These are phyloP conservation scores for Murraya koenigii DNA, from an alignment of 345 rosid species.

Conservation along the genomic window DNA sequence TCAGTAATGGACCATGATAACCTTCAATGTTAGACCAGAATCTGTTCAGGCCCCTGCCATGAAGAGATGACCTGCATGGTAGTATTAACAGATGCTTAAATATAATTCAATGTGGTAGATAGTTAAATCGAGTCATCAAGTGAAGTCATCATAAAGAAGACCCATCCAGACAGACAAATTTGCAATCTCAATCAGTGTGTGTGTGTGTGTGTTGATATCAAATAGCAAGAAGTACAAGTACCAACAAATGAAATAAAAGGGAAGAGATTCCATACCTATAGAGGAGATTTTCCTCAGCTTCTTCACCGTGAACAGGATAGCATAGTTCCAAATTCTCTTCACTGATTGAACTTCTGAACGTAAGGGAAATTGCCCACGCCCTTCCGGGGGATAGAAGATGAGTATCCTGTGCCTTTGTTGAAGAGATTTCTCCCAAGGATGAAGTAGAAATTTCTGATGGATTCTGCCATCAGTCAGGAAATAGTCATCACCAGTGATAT, in stretches of 20 bases:
- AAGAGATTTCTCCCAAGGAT: conserved; percentile 25
- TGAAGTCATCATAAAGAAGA: conserved; percentile 5
- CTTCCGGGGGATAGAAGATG: conserved; percentile 56
- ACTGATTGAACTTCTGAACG: conserved; percentile 36
- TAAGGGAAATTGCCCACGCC: conserved; percentile 69
- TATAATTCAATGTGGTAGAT: not conserved
- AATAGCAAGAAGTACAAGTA: not conserved
- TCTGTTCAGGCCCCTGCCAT: conserved; percentile 88
- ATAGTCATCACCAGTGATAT: conserved; percentile 2
- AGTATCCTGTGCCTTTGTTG: conserved; percentile 22
- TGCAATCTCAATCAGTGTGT: conserved; percentile 3
- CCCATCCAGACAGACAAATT: not conserved
- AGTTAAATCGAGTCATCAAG: not conserved
- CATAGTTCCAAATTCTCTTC: conserved; percentile 54
- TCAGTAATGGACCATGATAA: conserved; percentile 69
- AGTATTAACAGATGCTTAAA: not conserved
- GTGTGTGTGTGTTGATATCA: too few relatives aligned
- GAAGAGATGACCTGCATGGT: conserved; percentile 62
- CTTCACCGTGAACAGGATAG: conserved; percentile 29
- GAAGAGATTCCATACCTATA: conserved; percentile 50
- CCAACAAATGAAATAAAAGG: not conserved
- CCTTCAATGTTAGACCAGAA: conserved; percentile 88
- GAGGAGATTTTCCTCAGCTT: conserved; percentile 48
- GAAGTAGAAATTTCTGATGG: conserved; percentile 42
- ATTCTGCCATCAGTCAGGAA: conserved; percentile 39